A percentile compares a stretch with the other conserved stretches of the same genome.
These are phyloP conservation scores for Beauveria asiatica DNA, from an alignment of 2,329 filamentous ascomycete species.

Conservation along the genomic window DNA sequence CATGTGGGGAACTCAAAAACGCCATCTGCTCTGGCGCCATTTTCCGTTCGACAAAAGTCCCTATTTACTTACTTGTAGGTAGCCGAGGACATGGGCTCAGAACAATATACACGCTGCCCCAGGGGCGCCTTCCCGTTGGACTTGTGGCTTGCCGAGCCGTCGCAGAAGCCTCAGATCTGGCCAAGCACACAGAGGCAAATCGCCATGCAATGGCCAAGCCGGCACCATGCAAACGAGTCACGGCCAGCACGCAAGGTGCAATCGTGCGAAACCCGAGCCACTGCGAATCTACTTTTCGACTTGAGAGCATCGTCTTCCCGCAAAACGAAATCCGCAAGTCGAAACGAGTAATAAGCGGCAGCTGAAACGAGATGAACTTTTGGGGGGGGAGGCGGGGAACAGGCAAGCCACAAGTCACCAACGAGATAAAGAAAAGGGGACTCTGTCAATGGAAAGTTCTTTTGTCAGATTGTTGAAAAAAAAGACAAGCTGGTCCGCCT, in stretches of 20 bases:
- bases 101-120: not conserved
- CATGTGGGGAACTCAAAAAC: not conserved
- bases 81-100: not conserved
- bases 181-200: conserved; percentile 4
- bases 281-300: no score
- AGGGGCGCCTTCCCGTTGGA: not conserved
- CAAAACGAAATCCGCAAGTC: not conserved
- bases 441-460: not conserved
- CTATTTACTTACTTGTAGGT: not conserved
- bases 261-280: not conserved
- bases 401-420: not conserved
- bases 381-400: not conserved
- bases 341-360: not conserved
- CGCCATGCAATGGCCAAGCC: conserved; percentile 10
- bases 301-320: not conserved
- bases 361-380: not conserved
- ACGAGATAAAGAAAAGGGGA: not conserved
- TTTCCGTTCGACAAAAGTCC: conserved; percentile 1
- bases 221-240: not conserved
- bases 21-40: not conserved
- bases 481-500: not conserved
- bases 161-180: conserved; percentile 1
- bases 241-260: not conserved
- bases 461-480: not conserved
- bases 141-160: conserved; percentile 5